Conservation (phyloP, 257 asterid genomes). For the Phtheirospermum japonicum region DNA sequence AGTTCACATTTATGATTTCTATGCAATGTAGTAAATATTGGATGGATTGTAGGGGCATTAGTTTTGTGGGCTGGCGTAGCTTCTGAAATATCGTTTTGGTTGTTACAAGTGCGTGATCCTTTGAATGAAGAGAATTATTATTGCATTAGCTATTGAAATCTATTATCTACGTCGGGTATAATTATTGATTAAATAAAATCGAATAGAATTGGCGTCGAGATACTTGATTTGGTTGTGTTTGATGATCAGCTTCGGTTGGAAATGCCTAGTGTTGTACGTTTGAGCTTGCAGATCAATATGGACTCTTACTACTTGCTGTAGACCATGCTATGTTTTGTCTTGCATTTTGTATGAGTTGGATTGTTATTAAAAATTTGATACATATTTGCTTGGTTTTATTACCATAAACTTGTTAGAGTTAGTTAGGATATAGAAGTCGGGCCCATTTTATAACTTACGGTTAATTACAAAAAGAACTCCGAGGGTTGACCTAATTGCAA, state of each 20-base stretch:
- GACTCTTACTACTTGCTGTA: not conserved
- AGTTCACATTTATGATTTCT: constrained; percentile 23
- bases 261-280: too few species aligned
- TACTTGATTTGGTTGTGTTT: not conserved
- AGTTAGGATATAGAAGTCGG: too few species aligned
- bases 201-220: not conserved
- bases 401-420: too few species aligned
- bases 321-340: not conserved
- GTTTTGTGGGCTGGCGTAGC: constrained; percentile 20
- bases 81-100: constrained; percentile 13
- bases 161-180: not conserved
- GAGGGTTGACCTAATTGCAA: too few species aligned
- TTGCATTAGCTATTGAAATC: constrained; percentile 4
- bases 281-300: not conserved
- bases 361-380: too few species aligned
- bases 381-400: too few species aligned
- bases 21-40: constrained; percentile 23
- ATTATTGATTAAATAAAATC: not conserved
- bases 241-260: too few species aligned
- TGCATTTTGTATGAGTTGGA: too few species aligned
- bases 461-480: too few species aligned
- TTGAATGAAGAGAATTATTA: constrained; percentile 10
- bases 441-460: too few species aligned
- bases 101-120: not conserved
- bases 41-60: constrained; percentile 16